A percentile compares a stretch with the other conserved stretches of the same genome.
These are phyloP conservation scores for Cordyceps javanica DNA, from an alignment of 2,329 filamentous ascomycete genomes.

Conservation along the genomic window DNA sequence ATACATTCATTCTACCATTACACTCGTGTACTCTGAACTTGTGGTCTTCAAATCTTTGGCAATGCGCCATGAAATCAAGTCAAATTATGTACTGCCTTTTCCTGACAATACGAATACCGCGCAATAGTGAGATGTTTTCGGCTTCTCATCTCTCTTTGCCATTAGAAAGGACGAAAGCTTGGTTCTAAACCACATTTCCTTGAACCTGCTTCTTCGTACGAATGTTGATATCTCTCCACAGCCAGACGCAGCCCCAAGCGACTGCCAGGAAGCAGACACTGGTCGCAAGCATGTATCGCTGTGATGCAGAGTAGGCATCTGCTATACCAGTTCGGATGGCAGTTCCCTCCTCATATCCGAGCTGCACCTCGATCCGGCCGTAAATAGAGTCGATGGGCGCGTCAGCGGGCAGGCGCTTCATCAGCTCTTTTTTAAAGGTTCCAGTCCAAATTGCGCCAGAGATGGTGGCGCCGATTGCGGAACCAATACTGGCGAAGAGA, in stretches of 20 bases:
- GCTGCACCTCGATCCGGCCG: slow-evolving; percentile 44
- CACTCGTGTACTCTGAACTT: too few species aligned
- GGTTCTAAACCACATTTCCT: slow-evolving; percentile 29
- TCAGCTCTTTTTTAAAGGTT: slow-evolving; percentile 47
- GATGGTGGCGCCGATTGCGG: slow-evolving; percentile 53
- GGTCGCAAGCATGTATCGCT: slow-evolving; percentile 45
- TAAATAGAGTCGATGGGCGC: slow-evolving; percentile 38
- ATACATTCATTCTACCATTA: too few species aligned
- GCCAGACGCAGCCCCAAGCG: slow-evolving; percentile 24
- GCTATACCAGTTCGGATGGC: slow-evolving; percentile 50
- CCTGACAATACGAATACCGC: too few species aligned
- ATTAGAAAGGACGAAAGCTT: too few species aligned
- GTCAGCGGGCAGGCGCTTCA: slow-evolving; percentile 40
- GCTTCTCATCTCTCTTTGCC: too few species aligned
- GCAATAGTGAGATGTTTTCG: too few species aligned
- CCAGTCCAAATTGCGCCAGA: slow-evolving; percentile 60
- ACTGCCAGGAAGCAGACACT: slow-evolving; percentile 39
- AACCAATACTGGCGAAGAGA: slow-evolving; percentile 55
- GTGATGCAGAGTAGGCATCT: slow-evolving; percentile 50
- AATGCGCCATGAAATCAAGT: too few species aligned
- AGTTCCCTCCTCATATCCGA: slow-evolving; percentile 44
- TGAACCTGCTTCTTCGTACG: slow-evolving; percentile 36
- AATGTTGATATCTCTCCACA: slow-evolving; percentile 50
- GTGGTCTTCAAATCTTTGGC: too few species aligned
- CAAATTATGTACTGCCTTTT: too few species aligned